Percentiles rank a stretch among this genome's conserved stretches.
These are phyloP conservation scores for Pachysandra terminalis DNA, from an alignment of 164 flowering plant species.

Conservation along the genomic window DNA sequence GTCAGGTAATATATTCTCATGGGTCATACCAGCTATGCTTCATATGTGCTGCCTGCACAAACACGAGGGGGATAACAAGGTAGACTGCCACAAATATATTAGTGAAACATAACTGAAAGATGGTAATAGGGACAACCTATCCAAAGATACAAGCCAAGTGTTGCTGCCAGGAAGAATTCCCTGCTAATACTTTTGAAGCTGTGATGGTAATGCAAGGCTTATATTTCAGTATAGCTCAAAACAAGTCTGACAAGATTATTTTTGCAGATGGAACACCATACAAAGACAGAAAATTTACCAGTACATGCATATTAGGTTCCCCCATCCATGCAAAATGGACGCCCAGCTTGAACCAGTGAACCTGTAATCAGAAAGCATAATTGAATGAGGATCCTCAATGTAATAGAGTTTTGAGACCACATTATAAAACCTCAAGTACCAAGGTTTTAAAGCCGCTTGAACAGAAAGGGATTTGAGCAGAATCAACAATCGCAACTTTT, in stretches of 20 bases:
- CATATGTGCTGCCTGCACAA: no score
- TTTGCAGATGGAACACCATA: neutral
- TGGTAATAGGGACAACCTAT: conserved; percentile 44
- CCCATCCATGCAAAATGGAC: conserved; percentile 79
- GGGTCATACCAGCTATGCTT: no score
- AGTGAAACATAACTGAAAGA: neutral
- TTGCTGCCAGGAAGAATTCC: conserved; percentile 78
- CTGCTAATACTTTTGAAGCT: conserved; percentile 70
- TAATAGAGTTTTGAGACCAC: neutral
- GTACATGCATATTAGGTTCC: conserved; percentile 73
- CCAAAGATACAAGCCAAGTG: conserved; percentile 62
- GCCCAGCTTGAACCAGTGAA: conserved; percentile 90
- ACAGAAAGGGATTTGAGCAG: neutral
- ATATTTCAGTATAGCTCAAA: neutral
- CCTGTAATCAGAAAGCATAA: conserved; percentile 38
- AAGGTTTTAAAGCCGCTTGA: neutral
- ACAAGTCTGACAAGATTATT: neutral
- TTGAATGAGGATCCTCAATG: neutral
- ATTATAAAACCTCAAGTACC: neutral
- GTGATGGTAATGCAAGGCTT: conserved; percentile 22
- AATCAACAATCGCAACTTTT: no score
- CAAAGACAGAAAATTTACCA: conserved; percentile 34
- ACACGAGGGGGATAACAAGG: neutral
- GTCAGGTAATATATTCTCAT: no score
- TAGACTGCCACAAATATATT: neutral